Percentiles rank a stretch among this genome's conserved stretches.
phyloP scores from a whole-genome alignment of 768 basidiomycete species.

The Sarcodon sp. region DNA sequence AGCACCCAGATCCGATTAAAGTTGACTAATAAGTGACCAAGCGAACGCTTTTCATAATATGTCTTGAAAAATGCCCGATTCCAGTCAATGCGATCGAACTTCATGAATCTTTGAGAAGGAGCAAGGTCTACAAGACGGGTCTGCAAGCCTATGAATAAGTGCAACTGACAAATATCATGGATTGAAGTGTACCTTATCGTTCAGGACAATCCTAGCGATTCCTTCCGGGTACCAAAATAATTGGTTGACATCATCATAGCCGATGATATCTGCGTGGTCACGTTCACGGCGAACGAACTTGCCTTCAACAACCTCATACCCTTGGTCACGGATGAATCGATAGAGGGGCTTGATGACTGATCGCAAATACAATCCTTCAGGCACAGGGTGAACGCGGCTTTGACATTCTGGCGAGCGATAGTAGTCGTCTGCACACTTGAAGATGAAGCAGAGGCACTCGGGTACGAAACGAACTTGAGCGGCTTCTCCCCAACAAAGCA shows the following conservation, averaged over 20 bases:
- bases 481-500: conserved; percentile 96
- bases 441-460: conserved; percentile 97
- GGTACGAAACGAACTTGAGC: conserved; percentile 95
- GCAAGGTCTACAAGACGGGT: conserved; percentile 85
- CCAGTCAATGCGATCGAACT: conserved; percentile 96
- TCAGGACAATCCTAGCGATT: conserved; percentile 80
- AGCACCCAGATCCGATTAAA: conserved; percentile 99
- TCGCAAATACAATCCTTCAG: conserved; percentile 89
- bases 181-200: conserved; percentile 56
- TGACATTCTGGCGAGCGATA: conserved; percentile 99
- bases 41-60: conserved; percentile 94
- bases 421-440: conserved; percentile 99
- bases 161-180: neutral
- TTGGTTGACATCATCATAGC: conserved; percentile 98
- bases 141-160: conserved; percentile 22
- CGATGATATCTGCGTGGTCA: conserved; percentile 91
- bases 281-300: conserved; percentile 88
- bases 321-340: conserved; percentile 93
- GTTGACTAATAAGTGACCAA: conserved; percentile 95
- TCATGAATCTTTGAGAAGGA: conserved; percentile 89
- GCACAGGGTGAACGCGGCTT: conserved; percentile 79
- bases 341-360: conserved; percentile 90
- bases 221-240: conserved; percentile 99
- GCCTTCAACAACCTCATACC: conserved; percentile 91
- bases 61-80: conserved; percentile 97